Evolutionary conservation across 2,329 filamentous ascomycete species (phyloP).

Genomic region (Alternaria consortialis): DNA sequence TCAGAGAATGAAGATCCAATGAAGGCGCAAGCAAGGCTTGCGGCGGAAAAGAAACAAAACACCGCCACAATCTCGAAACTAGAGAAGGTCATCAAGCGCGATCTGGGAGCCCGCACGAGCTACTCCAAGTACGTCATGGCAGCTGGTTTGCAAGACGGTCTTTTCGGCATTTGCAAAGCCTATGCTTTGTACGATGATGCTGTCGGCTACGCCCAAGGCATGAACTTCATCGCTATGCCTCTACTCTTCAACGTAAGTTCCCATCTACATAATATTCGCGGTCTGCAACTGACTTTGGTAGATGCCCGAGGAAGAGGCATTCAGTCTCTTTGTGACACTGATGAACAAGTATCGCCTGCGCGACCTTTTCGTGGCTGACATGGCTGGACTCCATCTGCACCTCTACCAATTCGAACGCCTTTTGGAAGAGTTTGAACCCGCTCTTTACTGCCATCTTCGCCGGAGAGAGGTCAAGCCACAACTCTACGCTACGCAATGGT

Average conservation of each 20-base stretch:
- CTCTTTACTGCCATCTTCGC: slow-evolving; percentile 91
- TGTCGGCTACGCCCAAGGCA: slow-evolving; percentile 96
- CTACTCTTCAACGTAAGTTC: slow-evolving; percentile 84
- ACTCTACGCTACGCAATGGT: slow-evolving; percentile 98
- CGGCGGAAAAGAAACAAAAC: slow-evolving; percentile 78
- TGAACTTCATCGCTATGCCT: slow-evolving; percentile 99
- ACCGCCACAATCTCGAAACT: slow-evolving; percentile 77
- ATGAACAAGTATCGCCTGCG: slow-evolving; percentile 97
- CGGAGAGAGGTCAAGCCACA: slow-evolving; percentile 87
- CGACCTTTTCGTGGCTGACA: slow-evolving; percentile 92
- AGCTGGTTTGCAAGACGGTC: slow-evolving; percentile 87
- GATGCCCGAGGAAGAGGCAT: slow-evolving; percentile 98
- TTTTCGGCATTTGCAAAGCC: slow-evolving; percentile 96
- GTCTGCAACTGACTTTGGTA: slow-evolving; percentile 70
- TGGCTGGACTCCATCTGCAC: slow-evolving; percentile 93
- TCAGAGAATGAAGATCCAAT: slow-evolving; percentile 67
- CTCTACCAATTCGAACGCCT: slow-evolving; percentile 95
- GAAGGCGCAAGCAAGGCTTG: slow-evolving; percentile 70
- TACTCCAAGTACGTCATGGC: slow-evolving; percentile 96
- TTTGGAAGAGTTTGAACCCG: slow-evolving; percentile 91
- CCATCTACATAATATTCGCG: slow-evolving; percentile 49
- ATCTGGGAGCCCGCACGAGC: slow-evolving; percentile 90
- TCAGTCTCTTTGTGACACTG: slow-evolving; percentile 87
- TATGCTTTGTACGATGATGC: slow-evolving; percentile 95
- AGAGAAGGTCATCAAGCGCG: slow-evolving; percentile 89